Base-by-base conservation (phyloP, 78 protist species). In the Dictyostelium brefeldianum region DNA sequence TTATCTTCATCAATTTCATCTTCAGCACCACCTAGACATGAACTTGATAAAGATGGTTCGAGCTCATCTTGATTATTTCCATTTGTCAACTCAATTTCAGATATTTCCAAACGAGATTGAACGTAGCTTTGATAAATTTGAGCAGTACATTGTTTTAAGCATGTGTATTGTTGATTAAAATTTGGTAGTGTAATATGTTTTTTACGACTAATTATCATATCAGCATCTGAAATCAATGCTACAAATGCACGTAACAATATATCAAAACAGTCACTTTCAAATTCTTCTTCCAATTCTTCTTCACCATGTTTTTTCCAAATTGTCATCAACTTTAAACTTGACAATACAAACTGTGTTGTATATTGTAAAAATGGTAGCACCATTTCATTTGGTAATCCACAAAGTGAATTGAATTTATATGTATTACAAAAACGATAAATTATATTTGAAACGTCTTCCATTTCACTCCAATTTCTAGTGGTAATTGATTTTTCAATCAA, bases 1-100 rank as follows among this genome's bases (percentile, higher is more conserved):
- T 77, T 87, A 51, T 87, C 93, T 51, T 87, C 80, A 18, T 77
- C 74, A 15, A 80, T 47, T 46, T 80, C 62, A 87, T 87, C 53
- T 15, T 87, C 84, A 20, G 11, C 31, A 27, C 25, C 84, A 20
- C 46, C 46, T 50, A 9, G 0, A 22, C 29, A 15, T 15, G 31
- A 10, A 65, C 64, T 56, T 56, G 5, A 11, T 11, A 29, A 11
- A 14, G 47, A 10, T 67, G 75, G 75, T 67, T 67, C 75, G 1
- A 67, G 15, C 4, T 67, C 50, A 12, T 67, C 75, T 0, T 74
- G 1, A 36, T 36, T 36, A 3, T 1, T 3, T 80, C 36, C 17
- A 29, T 18, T 74, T 59, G 3, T 29, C 31, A 4, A 87, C 9
- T 87, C 93, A 12, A 77, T 77, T 25, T 53, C 20, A 18, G 93